phyloP scores from a whole-genome alignment of 768 basidiomycete species.

The Suillus cothurnatus region DNA sequence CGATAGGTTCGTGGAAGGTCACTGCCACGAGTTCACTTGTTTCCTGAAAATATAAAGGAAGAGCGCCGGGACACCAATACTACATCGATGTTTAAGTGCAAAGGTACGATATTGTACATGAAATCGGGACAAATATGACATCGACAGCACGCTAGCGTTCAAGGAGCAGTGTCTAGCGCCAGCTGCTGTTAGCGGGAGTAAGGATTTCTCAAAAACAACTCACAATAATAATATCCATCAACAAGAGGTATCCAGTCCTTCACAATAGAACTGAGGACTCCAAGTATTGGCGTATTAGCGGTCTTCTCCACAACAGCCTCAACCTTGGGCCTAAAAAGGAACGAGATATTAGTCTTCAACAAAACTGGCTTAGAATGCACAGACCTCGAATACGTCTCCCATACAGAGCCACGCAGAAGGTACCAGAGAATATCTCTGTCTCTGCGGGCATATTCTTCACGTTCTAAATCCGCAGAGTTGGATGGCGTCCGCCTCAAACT shows the following conservation, averaged over 20 bases:
- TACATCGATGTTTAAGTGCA: background rate
- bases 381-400: slow-evolving; percentile 56
- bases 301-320: slow-evolving; percentile 60
- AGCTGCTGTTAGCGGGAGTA: slow-evolving; percentile 10
- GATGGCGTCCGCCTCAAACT: slow-evolving; percentile 70
- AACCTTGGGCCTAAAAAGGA: slow-evolving; percentile 68
- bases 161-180: slow-evolving; percentile 46
- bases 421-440: slow-evolving; percentile 87
- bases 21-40: background rate
- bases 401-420: slow-evolving; percentile 82
- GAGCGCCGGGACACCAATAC: background rate
- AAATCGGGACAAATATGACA: background rate
- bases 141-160: slow-evolving; percentile 17
- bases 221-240: slow-evolving; percentile 91
- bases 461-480: slow-evolving; percentile 63
- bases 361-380: slow-evolving; percentile 9
- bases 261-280: slow-evolving; percentile 68
- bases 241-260: slow-evolving; percentile 89
- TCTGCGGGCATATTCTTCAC: slow-evolving; percentile 77
- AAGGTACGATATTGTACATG: slow-evolving; percentile 1
- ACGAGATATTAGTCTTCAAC: background rate
- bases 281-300: slow-evolving; percentile 60
- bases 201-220: slow-evolving; percentile 27
- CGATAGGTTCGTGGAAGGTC: background rate
- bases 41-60: background rate